Base-by-base conservation (phyloP, 495 filamentous ascomycete species). In the Tuber indicum region DNA sequence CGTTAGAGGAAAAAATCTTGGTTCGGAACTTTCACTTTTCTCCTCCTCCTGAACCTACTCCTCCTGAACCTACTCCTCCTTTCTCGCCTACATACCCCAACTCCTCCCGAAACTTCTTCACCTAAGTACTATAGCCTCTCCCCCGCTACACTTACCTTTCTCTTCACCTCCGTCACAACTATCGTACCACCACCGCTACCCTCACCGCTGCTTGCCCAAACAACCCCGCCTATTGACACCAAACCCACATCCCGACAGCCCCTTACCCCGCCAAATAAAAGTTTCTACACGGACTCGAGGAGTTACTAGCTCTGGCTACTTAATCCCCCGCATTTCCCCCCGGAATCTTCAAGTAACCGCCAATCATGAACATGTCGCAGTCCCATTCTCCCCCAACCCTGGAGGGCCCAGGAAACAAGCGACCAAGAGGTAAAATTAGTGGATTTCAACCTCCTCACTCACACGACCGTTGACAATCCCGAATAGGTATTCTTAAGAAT, bases 401-500 rank as follows among this genome's bases (percentile, higher is more conserved):
- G 39, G 82, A 83, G 73, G 82, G 84, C 32, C 85, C 85, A 41
- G 84, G 86, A 75, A 81, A 87, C 78, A 90, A 91, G 85, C 90
- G 92, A 76, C 94, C 94, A 46, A 94, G 90, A 86, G 93, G 94
- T 93, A 87, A 82, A 86, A 84, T 76, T 78, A 72, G 74, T 72
- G 73, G 52, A 58, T 69, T 71, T 69, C 75, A 43, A 42, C 71
- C 23, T 71, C 73, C 72, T 47, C 74, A 21, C 73, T 66, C 58
- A 73, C 47, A 72, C 47, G 52, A 75, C 72, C 77, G 47, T 69
- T 72, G 26, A 72, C 70, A 47, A 46, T 17, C 62, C 81, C 36
- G 17, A 49, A 69, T 74, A 97, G 96, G 96, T 76, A 99, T 99
- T 78, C 90, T 99, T 79, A 99, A 99, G 87, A 98, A 98, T 86